These are phyloP conservation scores for Teratosphaeria epicoccoides DNA, from an alignment of 2,329 filamentous ascomycete genomes.

Conservation along the genomic window DNA sequence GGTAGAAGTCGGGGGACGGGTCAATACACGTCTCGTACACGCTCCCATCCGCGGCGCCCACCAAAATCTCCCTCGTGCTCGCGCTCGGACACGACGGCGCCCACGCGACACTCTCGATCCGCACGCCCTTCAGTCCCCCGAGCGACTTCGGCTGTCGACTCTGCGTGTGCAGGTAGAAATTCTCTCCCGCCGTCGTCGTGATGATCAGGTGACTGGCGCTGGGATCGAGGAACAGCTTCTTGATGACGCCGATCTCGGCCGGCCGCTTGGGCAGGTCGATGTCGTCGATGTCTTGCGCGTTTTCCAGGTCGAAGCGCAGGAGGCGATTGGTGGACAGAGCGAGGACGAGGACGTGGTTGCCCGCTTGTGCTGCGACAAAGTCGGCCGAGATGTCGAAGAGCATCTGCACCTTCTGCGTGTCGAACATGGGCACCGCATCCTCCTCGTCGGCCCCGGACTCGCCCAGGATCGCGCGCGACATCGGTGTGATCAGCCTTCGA, in stretches of 20 bases:
- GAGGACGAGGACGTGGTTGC: slow-evolving; percentile 90
- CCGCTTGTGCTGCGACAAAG: slow-evolving; percentile 92
- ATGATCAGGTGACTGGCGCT: slow-evolving; percentile 91
- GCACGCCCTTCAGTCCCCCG: slow-evolving; percentile 70
- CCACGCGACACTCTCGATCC: slow-evolving; percentile 87
- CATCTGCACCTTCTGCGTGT: slow-evolving; percentile 82
- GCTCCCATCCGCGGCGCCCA: slow-evolving; percentile 87
- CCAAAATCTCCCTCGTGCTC: slow-evolving; percentile 84
- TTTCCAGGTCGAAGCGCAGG: slow-evolving; percentile 85
- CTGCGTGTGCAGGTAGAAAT: slow-evolving; percentile 95
- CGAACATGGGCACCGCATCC: slow-evolving; percentile 71
- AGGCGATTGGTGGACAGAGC: slow-evolving; percentile 88
- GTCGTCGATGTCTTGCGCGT: slow-evolving; percentile 92
- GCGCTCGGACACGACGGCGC: slow-evolving; percentile 86
- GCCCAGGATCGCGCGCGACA: too few relatives aligned
- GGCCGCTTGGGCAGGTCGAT: slow-evolving; percentile 93
- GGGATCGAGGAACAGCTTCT: slow-evolving; percentile 93
- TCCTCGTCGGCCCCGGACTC: background rate
- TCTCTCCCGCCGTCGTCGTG: slow-evolving; percentile 83
- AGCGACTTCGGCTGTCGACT: slow-evolving; percentile 77
- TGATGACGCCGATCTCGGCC: slow-evolving; percentile 82
- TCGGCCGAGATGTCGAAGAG: slow-evolving; percentile 91
- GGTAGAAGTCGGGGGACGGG: slow-evolving; percentile 86
- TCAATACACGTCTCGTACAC: slow-evolving; percentile 95
- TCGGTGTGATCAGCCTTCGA: too few relatives aligned